Evolutionary conservation across 2,329 filamentous ascomycete species (phyloP), one percentile per base, ranked within the genome.

Genomic region (Fusarium domesticum): DNA sequence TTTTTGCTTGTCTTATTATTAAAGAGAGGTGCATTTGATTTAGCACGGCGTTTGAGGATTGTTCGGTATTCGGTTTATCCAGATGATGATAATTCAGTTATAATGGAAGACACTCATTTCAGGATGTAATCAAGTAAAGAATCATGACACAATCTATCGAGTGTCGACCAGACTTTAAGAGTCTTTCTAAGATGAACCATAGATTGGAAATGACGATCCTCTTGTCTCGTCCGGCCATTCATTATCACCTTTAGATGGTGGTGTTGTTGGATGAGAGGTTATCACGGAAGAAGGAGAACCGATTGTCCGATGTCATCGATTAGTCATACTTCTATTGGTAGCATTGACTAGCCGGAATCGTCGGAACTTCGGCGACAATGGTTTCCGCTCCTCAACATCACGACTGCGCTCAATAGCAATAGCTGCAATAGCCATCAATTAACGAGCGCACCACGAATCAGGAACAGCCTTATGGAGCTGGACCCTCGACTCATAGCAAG

Each of bases 341-440:
- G 30, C 34, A 34, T 47, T 45, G 42, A 43, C n/a, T 16, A 28
- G 34, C 48, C 46, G 48, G 47, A 43, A 51, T 47, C 20, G 32
- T 65, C 63, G 62, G 62, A 45, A 45, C 23, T 17, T 62, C 63
- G 63, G 63, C 57, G 61, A 47, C 51, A 59, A 62, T 37, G 42
- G 56, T 47, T 47, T 51, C 63, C 63, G 62, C 54, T 48, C 45
- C 55, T 47, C 50, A 39, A 43, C 45, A 48, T 50, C 41, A 37
- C 42, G 45, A 40, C 31, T 39, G 39, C 40, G 20, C 37, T 16
- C 35, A 38, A 41, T 43, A n/a, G n/a, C n/a, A n/a, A n/a, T n/a
- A n/a, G n/a, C n/a, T n/a, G n/a, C n/a, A n/a, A n/a, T n/a, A n/a
- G n/a, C 41, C 39, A 18, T 48, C 48, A 45, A 45, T 23, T 50